Evolutionary conservation across 1,139 yeast species (phyloP).

Genomic region (Lodderomyces metapsilosis): DNA sequence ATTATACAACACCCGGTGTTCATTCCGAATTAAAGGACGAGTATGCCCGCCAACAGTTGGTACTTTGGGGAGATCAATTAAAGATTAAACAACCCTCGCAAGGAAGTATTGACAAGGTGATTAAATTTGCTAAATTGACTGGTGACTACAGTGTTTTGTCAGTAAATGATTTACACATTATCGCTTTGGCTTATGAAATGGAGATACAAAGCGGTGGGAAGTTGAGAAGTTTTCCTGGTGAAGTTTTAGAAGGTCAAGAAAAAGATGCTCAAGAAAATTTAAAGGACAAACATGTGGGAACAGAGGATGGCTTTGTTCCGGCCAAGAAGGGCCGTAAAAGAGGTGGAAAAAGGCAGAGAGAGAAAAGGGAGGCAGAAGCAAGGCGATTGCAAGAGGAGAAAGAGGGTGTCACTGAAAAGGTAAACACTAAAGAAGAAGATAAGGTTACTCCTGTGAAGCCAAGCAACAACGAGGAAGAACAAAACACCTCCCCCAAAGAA

Average conservation of each 20-base stretch:
- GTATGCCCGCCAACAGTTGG: conserved; percentile 71
- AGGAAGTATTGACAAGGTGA: conserved; percentile 61
- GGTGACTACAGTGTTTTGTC: conserved; percentile 91
- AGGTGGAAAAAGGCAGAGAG: conserved; percentile 65
- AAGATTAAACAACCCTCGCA: conserved; percentile 74
- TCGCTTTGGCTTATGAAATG: conserved; percentile 87
- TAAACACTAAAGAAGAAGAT: no score
- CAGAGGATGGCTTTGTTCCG: conserved; percentile 13
- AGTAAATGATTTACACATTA: conserved; percentile 84
- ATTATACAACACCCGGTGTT: conserved; percentile 92
- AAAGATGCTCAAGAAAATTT: conserved; percentile 2
- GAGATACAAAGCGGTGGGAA: conserved; percentile 72
- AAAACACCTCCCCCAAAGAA: conserved; percentile 3
- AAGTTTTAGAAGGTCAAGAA: conserved; percentile 23
- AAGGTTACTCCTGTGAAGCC: no score
- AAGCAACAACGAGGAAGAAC: no score
- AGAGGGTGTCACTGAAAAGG: no score
- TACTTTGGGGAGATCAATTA: conserved; percentile 70
- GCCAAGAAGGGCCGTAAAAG: conserved; percentile 53
- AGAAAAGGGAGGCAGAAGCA: conserved; percentile 45
- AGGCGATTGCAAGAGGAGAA: conserved; percentile 49
- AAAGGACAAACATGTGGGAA: conserved; percentile 9
- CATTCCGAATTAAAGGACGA: conserved; percentile 84
- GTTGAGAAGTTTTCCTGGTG: conserved; percentile 73
- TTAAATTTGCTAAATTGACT: conserved; percentile 76